These are phyloP conservation scores for Dissoconium aciculare DNA, from an alignment of 2,329 filamentous ascomycete genomes.

Conservation along the genomic window DNA sequence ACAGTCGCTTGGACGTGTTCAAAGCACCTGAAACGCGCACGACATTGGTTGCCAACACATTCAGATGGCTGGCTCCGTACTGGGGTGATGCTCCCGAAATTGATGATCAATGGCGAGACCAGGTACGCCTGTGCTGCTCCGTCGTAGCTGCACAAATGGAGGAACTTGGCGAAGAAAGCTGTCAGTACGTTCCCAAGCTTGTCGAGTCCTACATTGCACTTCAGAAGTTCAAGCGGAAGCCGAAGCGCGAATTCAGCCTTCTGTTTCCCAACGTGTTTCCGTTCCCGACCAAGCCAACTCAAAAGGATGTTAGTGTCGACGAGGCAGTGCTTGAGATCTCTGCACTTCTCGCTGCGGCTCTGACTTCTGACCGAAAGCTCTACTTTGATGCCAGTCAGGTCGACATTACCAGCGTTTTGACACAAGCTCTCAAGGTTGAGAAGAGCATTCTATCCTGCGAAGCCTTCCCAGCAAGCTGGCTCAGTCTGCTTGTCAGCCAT, in stretches of 20 bases:
- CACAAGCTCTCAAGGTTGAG: constrained; percentile 67
- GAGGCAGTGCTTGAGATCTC: constrained; percentile 81
- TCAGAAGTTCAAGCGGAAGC: constrained; percentile 45
- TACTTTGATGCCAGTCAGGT: constrained; percentile 34
- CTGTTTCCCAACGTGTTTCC: constrained; percentile 84
- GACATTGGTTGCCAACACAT: constrained; percentile 45
- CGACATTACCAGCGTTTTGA: constrained; percentile 59
- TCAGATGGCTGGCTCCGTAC: constrained; percentile 81
- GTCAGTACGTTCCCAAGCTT: constrained; percentile 79
- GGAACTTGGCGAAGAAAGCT: constrained; percentile 63
- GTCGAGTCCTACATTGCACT: constrained; percentile 78
- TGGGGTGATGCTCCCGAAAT: constrained; percentile 67
- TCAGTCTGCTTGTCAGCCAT: constrained; percentile 65
- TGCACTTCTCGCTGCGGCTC: constrained; percentile 58
- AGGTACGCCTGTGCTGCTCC: constrained; percentile 84
- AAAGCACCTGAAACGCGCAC: constrained; percentile 59
- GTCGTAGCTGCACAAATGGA: constrained; percentile 74
- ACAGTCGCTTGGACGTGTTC: constrained; percentile 70
- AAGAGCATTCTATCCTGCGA: constrained; percentile 80
- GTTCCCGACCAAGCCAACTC: constrained; percentile 59
- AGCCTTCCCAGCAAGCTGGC: constrained; percentile 77
- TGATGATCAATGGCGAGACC: constrained; percentile 77
- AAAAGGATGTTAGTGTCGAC: constrained; percentile 39
- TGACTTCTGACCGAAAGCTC: constrained; percentile 17
- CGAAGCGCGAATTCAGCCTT: constrained; percentile 55